A percentile compares a stretch with the other conserved stretches of the same genome.
phyloP scores from a whole-genome alignment of 345 rosid genomes.

The Corchorus olitorius region DNA sequence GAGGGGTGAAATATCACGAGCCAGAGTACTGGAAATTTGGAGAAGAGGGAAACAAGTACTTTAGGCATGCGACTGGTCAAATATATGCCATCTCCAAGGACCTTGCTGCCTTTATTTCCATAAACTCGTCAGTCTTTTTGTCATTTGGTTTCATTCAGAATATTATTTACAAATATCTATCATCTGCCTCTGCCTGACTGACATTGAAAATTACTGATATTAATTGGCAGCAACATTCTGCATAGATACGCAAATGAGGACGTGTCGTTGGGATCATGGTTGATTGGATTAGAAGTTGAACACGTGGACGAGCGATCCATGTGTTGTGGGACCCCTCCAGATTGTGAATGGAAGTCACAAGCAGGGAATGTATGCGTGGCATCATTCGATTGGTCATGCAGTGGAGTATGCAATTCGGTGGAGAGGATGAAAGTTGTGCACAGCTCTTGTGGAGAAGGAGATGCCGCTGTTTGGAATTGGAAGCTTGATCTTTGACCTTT shows the following conservation, averaged over 20 bases:
- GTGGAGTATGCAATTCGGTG: conserved; percentile 85
- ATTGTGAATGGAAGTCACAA: conserved; percentile 74
- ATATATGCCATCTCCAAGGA: conserved; percentile 89
- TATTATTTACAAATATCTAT: too few relatives aligned
- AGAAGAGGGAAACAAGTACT: conserved; percentile 88
- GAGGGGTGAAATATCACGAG: conserved; percentile 81
- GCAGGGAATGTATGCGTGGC: conserved; percentile 80
- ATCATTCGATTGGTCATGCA: conserved; percentile 88
- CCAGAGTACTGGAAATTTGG: conserved; percentile 96
- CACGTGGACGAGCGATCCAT: conserved; percentile 78
- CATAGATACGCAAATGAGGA: conserved; percentile 96
- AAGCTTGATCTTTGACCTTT: conserved; percentile 33
- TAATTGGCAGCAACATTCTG: conserved; percentile 56
- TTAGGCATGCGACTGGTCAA: conserved; percentile 93
- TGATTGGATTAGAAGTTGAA: conserved; percentile 81
- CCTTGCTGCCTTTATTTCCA: conserved; percentile 78
- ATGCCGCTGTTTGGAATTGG: conserved; percentile 64
- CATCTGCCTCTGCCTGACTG: too few relatives aligned
- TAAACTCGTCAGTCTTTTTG: conserved; percentile 51
- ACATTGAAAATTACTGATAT: too few relatives aligned
- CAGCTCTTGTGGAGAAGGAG: conserved; percentile 74
- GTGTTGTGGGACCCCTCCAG: conserved; percentile 96
- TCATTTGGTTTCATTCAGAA: too few relatives aligned
- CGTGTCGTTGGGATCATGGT: conserved; percentile 84
- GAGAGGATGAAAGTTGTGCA: conserved; percentile 73